These are phyloP conservation scores for Aspergillus avenaceus DNA, from an alignment of 495 filamentous ascomycete genomes.

Conservation along the genomic window DNA sequence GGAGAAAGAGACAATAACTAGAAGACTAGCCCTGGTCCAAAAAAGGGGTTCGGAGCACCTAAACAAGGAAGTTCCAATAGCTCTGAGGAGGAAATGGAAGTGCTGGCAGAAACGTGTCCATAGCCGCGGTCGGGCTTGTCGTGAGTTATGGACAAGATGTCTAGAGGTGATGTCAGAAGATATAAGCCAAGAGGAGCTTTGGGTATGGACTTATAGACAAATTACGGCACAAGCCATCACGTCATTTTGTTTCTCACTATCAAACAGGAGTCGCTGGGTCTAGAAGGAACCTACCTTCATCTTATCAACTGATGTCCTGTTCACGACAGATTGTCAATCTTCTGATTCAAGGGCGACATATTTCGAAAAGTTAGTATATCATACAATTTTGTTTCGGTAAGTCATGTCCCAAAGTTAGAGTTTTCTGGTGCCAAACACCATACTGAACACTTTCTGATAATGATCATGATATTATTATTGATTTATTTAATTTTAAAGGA, in stretches of 20 bases:
- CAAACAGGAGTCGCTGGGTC: slow-evolving; percentile 12
- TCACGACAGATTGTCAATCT: too few relatives aligned
- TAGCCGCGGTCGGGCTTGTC: slow-evolving; percentile 47
- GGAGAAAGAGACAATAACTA: slow-evolving; percentile 39
- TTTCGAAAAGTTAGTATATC: too few relatives aligned
- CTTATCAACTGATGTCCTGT: too few relatives aligned
- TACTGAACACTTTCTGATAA: too few relatives aligned
- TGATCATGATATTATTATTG: too few relatives aligned
- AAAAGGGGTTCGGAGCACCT: slow-evolving; percentile 29
- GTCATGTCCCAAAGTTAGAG: too few relatives aligned
- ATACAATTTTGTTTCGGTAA: too few relatives aligned
- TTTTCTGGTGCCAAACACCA: too few relatives aligned
- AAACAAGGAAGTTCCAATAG: slow-evolving; percentile 40
- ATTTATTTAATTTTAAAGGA: too few relatives aligned
- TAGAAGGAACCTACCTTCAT: slow-evolving; percentile 4
- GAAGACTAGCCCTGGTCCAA: slow-evolving; percentile 35
- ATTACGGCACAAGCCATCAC: too few relatives aligned
- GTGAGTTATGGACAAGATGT: slow-evolving; percentile 46
- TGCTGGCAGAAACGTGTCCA: slow-evolving; percentile 46
- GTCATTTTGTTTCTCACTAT: too few relatives aligned
- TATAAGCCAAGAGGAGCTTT: slow-evolving; percentile 43
- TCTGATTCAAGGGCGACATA: too few relatives aligned
- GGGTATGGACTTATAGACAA: slow-evolving; percentile 41
- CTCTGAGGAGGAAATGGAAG: slow-evolving; percentile 46
- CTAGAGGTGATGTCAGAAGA: slow-evolving; percentile 46